These are phyloP conservation scores for Pistacia vera DNA, from an alignment of 345 rosid genomes.

Conservation along the genomic window DNA sequence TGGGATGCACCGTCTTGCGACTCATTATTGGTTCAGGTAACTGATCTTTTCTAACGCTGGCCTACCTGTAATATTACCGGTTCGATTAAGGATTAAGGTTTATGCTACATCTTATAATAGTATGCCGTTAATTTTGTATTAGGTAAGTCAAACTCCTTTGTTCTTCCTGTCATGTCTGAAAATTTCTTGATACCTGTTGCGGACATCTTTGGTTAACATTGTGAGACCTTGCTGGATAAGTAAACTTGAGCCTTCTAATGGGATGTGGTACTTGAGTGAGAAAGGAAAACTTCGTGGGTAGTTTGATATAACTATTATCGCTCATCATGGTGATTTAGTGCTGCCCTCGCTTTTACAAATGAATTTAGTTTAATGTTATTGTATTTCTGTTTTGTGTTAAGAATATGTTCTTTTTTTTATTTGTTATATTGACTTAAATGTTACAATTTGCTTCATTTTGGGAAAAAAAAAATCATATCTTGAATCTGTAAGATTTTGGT, in stretches of 20 bases:
- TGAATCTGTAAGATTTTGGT: not conserved
- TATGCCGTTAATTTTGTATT: not conserved
- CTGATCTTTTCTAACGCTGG: not conserved
- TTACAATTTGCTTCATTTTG: not conserved
- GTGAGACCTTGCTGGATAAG: slow-evolving; percentile 97
- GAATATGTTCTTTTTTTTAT: not conserved
- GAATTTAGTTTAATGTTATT: slow-evolving; percentile 7
- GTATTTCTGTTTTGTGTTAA: not conserved
- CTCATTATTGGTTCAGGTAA: slow-evolving; percentile 67
- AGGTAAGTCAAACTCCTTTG: not conserved
- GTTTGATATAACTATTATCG: slow-evolving; percentile 83
- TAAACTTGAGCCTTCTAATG: slow-evolving; percentile 77
- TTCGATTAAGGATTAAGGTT: not conserved
- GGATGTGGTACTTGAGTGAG: slow-evolving; percentile 94
- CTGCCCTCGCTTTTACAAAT: slow-evolving; percentile 10
- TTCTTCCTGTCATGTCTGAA: slow-evolving; percentile 10
- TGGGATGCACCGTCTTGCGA: slow-evolving; percentile 94
- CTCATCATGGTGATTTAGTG: slow-evolving; percentile 75
- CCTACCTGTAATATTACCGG: not conserved
- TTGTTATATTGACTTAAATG: not conserved
- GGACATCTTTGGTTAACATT: slow-evolving; percentile 67
- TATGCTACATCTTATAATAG: not conserved
- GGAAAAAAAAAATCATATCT: not conserved
- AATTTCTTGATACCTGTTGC: slow-evolving; percentile 30
- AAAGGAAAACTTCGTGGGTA: slow-evolving; percentile 73